Percentiles rank a stretch among this genome's conserved stretches.
phyloP scores from a whole-genome alignment of 2,329 filamentous ascomycete species.

The Keithomyces neogunnii region DNA sequence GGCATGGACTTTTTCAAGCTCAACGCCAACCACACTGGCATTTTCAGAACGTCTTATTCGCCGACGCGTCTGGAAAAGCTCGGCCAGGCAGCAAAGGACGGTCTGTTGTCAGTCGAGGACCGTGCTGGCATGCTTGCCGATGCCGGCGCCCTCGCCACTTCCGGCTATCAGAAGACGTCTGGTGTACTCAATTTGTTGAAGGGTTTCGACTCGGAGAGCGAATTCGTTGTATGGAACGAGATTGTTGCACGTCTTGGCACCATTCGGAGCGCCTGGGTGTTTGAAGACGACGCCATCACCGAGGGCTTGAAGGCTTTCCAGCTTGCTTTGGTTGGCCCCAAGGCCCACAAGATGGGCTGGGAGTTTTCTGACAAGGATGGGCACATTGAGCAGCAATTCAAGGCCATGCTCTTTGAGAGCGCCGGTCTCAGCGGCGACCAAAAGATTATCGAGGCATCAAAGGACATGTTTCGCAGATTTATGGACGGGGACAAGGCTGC shows the following conservation, averaged over 20 bases:
- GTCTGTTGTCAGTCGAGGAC: constrained; percentile 75
- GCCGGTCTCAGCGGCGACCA: constrained; percentile 77
- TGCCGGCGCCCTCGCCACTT: constrained; percentile 78
- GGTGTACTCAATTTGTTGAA: constrained; percentile 79
- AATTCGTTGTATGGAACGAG: constrained; percentile 94
- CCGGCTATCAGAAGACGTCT: constrained; percentile 90
- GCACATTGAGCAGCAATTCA: constrained; percentile 90
- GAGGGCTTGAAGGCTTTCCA: constrained; percentile 80
- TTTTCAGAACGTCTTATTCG: constrained; percentile 85
- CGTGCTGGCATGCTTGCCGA: constrained; percentile 92
- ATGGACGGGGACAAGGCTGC: constrained; percentile 69
- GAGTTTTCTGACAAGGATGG: constrained; percentile 75
- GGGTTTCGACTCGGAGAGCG: constrained; percentile 71
- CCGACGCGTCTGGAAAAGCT: constrained; percentile 80
- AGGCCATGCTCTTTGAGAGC: constrained; percentile 78
- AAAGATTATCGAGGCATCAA: constrained; percentile 66
- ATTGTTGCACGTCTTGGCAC: constrained; percentile 69
- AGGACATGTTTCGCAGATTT: constrained; percentile 87
- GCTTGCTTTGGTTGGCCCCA: constrained; percentile 64
- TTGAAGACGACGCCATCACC: constrained; percentile 62
- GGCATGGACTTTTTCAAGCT: constrained; percentile 90
- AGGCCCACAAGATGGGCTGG: constrained; percentile 85
- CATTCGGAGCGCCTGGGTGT: constrained; percentile 77
- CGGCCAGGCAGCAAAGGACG: constrained; percentile 67
- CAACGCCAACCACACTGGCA: constrained; percentile 87